Base-by-base conservation (phyloP, 192 early-diverging fungal species). In the Backusella circina region DNA sequence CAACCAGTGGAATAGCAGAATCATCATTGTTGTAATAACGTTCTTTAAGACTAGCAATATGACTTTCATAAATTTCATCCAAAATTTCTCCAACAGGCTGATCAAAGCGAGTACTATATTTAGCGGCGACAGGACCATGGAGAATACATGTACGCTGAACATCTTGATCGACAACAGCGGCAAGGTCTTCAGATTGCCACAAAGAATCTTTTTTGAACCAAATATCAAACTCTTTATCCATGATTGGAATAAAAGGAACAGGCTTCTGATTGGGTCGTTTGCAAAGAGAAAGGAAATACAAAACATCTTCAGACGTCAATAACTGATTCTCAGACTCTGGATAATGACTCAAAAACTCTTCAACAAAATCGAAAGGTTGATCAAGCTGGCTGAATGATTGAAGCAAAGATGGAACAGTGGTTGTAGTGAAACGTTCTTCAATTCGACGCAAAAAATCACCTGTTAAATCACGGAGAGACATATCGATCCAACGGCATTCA, bases 51-150 rank as follows among this genome's bases (percentile, higher is more conserved):
- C 86, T 84, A 4, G 83, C 88, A 68, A 97, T 92, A 67, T 96
- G 94, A 36, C 87, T 88, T n/a, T 89, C 79, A 84, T 96, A 95
- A 31, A 98, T 92, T 35, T 89, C 86, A 71, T 92, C 94, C 35
- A 98, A 80, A 73, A 97, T 95, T 15, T 93, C 94, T 71, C 91
- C 93, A 47, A 95, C 95, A 6, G 96, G 95, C 81, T 95, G 92
- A 76, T 97, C 88, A 13, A 89, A 90, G 26, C 82, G 79, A 51
- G 84, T 92, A 32, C 91, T 88, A 71, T 94, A 92, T 12, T 82
- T 87, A 5, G 85, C 95, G 32, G 97, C 92, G 7, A 94, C 88
- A 12, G 95, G 94, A 33, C 97, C 97, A 44, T 98, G 97, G 64
- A 97, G 88, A 75, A 97, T 96, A 70, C 87, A 88, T 5, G 91